A percentile compares a stretch with the other conserved stretches of the same genome.
Conservation (phyloP, 2,329 filamentous ascomycete species). For the Ceratocystis cacaofunesta region DNA sequence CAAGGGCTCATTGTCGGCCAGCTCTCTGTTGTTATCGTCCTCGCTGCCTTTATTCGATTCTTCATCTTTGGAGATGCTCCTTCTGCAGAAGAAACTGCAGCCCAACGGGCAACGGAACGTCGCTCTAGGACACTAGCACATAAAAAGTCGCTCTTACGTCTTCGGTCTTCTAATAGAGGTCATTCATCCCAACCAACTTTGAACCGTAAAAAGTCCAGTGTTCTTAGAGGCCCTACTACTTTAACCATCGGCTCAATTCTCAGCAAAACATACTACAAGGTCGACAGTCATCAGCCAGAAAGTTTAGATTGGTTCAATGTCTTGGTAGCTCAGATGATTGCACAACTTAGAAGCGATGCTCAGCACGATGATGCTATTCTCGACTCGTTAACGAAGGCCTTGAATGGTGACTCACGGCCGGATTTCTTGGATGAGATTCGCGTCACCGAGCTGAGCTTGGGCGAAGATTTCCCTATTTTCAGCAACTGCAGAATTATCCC, state of each 20-base stretch:
- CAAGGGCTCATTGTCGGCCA: slow-evolving; percentile 89
- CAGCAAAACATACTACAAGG: slow-evolving; percentile 94
- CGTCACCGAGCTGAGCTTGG: slow-evolving; percentile 83
- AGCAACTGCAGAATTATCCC: slow-evolving; percentile 95
- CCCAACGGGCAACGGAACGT: slow-evolving; percentile 59
- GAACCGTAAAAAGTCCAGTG: slow-evolving; percentile 53
- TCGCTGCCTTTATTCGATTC: slow-evolving; percentile 96
- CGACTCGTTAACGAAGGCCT: slow-evolving; percentile 62
- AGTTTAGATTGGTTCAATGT: slow-evolving; percentile 99
- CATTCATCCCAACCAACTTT: slow-evolving; percentile 24
- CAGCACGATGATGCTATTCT: slow-evolving; percentile 85
- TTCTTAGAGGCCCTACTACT: slow-evolving; percentile 55
- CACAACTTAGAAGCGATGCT: slow-evolving; percentile 84
- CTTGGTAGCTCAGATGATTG: slow-evolving; percentile 86
- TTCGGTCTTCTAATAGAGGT: slow-evolving; percentile 30
- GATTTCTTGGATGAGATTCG: slow-evolving; percentile 88
- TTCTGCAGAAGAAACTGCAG: slow-evolving; percentile 64
- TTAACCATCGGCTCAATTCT: slow-evolving; percentile 89
- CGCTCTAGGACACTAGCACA: slow-evolving; percentile 61
- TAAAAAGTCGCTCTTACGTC: slow-evolving; percentile 54
- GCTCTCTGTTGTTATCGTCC: slow-evolving; percentile 75
- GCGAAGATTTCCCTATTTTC: slow-evolving; percentile 96
- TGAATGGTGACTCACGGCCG: slow-evolving; percentile 77
- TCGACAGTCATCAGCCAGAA: slow-evolving; percentile 88
- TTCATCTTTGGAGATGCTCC: slow-evolving; percentile 97